Percentiles rank a stretch among this genome's conserved stretches.
Conservation (phyloP, 2,329 filamentous ascomycete genomes). For the Xylogone sp. region DNA sequence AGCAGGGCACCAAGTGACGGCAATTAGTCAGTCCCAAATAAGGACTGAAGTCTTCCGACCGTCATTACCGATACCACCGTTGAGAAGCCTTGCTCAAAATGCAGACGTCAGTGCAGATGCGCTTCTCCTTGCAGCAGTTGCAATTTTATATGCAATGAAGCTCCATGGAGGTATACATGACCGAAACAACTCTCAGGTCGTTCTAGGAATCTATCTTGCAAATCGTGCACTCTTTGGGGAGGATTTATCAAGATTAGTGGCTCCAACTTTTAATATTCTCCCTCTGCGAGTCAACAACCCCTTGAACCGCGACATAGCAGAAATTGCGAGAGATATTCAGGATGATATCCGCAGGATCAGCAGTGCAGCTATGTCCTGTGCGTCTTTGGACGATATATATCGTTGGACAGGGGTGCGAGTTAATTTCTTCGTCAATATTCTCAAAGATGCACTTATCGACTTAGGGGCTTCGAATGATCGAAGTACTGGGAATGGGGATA, state of each 20-base stretch:
- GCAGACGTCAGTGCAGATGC: slow-evolving; percentile 67
- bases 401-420: slow-evolving; percentile 71
- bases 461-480: background rate
- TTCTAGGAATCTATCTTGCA: slow-evolving; percentile 80
- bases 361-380: slow-evolving; percentile 48
- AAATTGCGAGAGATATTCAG: slow-evolving; percentile 61
- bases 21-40: slow-evolving; percentile 2
- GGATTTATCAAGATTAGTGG: slow-evolving; percentile 44
- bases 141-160: slow-evolving; percentile 35
- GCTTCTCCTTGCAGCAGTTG: slow-evolving; percentile 70
- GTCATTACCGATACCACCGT: slow-evolving; percentile 36
- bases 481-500: background rate
- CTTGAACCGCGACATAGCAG: slow-evolving; percentile 32
- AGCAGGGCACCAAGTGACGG: background rate
- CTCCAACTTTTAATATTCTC: slow-evolving; percentile 76
- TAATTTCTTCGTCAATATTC: slow-evolving; percentile 77
- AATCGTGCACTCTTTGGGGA: slow-evolving; percentile 60
- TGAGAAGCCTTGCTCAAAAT: slow-evolving; percentile 41
- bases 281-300: slow-evolving; percentile 57
- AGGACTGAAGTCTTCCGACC: slow-evolving; percentile 42
- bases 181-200: slow-evolving; percentile 36
- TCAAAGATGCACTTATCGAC: slow-evolving; percentile 35
- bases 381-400: slow-evolving; percentile 66
- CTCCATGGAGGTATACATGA: background rate
- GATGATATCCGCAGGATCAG: slow-evolving; percentile 61